Percentiles rank a stretch among this genome's conserved stretches.
Evolutionary conservation across 2,329 filamentous ascomycete genomes (phyloP).

Genomic region (Pezicula carpinea): DNA sequence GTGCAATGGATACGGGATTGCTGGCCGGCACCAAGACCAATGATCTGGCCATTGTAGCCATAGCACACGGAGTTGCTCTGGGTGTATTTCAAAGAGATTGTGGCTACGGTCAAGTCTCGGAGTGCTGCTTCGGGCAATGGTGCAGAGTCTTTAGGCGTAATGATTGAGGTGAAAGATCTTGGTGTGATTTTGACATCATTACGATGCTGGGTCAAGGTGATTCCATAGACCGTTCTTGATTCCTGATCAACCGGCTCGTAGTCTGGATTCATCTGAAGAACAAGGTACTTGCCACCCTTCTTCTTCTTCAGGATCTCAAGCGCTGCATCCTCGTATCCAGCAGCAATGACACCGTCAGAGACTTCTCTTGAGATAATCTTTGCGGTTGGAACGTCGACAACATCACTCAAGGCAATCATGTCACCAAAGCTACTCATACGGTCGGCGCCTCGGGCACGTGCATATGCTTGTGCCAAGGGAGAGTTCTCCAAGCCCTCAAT

Average conservation of each 20-base stretch:
- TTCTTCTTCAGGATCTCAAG: constrained; percentile 94
- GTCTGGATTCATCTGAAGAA: constrained; percentile 87
- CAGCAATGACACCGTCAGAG: constrained; percentile 92
- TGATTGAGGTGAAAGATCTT: constrained; percentile 76
- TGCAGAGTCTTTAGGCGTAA: constrained; percentile 76
- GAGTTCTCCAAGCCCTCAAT: constrained; percentile 86
- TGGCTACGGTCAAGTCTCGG: constrained; percentile 88
- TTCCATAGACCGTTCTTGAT: constrained; percentile 82
- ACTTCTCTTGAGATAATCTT: constrained; percentile 98
- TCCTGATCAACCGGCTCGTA: constrained; percentile 74
- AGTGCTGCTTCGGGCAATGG: constrained; percentile 75
- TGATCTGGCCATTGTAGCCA: constrained; percentile 85
- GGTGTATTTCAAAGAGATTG: constrained; percentile 96
- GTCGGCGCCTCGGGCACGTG: constrained; percentile 90
- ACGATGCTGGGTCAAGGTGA: constrained; percentile 83
- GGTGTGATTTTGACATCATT: constrained; percentile 88
- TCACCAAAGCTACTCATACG: constrained; percentile 99
- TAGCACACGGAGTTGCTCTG: constrained; percentile 99
- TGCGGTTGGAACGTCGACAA: constrained; percentile 87
- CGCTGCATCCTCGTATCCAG: constrained; percentile 78
- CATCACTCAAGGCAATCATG: constrained; percentile 85
- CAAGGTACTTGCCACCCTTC: constrained; percentile 95
- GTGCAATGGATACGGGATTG: constrained; percentile 99
- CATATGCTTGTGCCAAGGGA: constrained; percentile 86
- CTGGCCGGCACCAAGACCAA: constrained; percentile 92